Evolutionary conservation across 352 stramenopile species (phyloP), one percentile per base, ranked within the genome.

Genomic region (Phytophthora boehmeriae): DNA sequence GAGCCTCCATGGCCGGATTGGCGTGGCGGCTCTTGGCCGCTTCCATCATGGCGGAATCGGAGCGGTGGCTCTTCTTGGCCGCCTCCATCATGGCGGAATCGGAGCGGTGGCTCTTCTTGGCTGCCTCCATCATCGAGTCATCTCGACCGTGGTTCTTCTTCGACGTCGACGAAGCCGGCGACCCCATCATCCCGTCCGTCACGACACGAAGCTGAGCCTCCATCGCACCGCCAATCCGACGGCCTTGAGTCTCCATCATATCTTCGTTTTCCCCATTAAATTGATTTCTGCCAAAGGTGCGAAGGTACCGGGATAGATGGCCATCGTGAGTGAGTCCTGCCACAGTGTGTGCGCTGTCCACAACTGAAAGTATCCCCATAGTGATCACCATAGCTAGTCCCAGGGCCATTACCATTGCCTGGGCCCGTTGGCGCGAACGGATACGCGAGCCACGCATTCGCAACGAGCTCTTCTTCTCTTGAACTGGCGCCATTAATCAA

Each of bases 341-440:
- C 14, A 30, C 14, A 9, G 34, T 5, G 3, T 30, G 14, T 3
- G 32, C 35, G 5, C 16, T 48, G 28, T 27, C 59, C 47, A 75
- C 38, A 16, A 75, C 16, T 23, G 55, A 71, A 9, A 71, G 11
- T 19, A 64, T 41, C 42, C 48, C 56, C 28, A 66, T 6, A 14
- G 50, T 66, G 34, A 58, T 63, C 25, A 14, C 22, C 39, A 65
- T 62, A 5, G 28, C 61, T 19, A 59, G n/a, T 20, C 61, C 55
- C 28, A 71, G 32, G n/a, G 38, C 62, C 35, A 71, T 11, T 3
- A 30, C 53, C 48, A 61, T 58, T 2, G 49, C 48, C 10, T 57
- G 57, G 1, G 6, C 20, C 4, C 55, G 54, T 43, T 64, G 47
- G 3, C 47, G 53, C 10, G 61, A 55, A 14, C 19, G 38, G 4